Evolutionary conservation across 2,329 filamentous ascomycete genomes (phyloP), one percentile per base, ranked within the genome.

Genomic region (Clarireedia hainanense): DNA sequence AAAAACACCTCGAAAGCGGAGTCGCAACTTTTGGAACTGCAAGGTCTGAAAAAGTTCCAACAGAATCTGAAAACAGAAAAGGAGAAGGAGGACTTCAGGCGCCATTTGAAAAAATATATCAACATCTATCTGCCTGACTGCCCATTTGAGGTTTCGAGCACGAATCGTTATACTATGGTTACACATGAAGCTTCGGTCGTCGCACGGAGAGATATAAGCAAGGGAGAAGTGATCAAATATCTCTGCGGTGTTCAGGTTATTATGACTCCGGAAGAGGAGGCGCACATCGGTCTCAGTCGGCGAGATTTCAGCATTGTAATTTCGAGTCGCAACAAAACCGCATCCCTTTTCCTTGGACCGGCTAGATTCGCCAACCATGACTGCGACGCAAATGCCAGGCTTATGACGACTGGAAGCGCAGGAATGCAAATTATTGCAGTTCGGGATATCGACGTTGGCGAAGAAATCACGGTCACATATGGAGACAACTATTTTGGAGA

Each of bases 301-400:
- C 91, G 92, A 67, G 94, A 99, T 69, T 99, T 99, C 70, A 96
- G 91, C 70, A 91, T 99, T 61, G 91, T 99, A 34, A 88, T 96
- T 67, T 96, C 91, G 60, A 92, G 90, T 62, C 81, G 94, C 57
- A 92, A 88, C 72, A 96, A 95, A 73, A 86, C 86, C 58, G 88
- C 91, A 30, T 95, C 89, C 51, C 76, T 99, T 43, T 97, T 99
- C 69, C 85, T 99, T 69, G 94, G 94, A 0, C 95, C 94, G 6
- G 94, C 94, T 36, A 85, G 94, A 50, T 97, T 99, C 70, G 91
- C 94, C 26, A 99, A 99, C 68, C 94, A 99, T 72, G 94, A 99
- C 71, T 99, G 94, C 73, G 81, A 88, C 63, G 90, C 94, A 34
- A 99, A 97, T 74, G 91, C 91, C 7, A 83, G 85, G 67, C 80